Evolutionary conservation across 2,329 filamentous ascomycete species (phyloP), one percentile per base, ranked within the genome.

Genomic region (Fusarium sp.): DNA sequence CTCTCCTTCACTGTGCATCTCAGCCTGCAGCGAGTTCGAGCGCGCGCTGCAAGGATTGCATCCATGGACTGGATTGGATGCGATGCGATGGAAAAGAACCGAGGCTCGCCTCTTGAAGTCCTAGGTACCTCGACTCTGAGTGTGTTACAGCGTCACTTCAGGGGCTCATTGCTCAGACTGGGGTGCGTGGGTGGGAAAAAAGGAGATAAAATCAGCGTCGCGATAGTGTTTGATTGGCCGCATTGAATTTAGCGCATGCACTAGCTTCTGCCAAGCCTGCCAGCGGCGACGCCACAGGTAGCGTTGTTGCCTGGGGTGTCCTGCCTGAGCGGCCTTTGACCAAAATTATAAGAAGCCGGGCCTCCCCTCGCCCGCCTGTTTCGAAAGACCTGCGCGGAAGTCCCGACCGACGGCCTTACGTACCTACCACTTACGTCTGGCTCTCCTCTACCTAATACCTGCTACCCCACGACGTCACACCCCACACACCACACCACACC

Each of bases 321-420:
- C 66, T 79, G 79, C 78, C 76, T 76, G 73, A 77, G 75, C 73
- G 73, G 74, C 75, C 75, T 72, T 70, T 67, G 72, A 70, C 67
- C 76, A 85, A 84, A 86, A 86, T 83, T 87, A 87, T 87, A 87
- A 86, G 81, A 81, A 85, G 80, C 77, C 76, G 78, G 78, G 78
- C 81, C 81, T 83, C 84, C 85, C 85, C 84, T 85, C 82, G 79
- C 81, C 80, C 81, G 75, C 78, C 77, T 78, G 79, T 82, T 83
- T 81, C 77, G 79, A 80, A 77, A 77, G 76, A 83, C 80, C 81
- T 81, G 84, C 81, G 83, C 81, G 83, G 84, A 86, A 85, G 81
- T 83, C 80, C 82, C 83, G 83, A 86, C 83, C 82, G 79, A 82
- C 81, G 82, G 83, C 83, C 83, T 77, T 84, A 81, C 82, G 83